Conservation (phyloP, 495 filamentous ascomycete genomes). For the Parmelia sp. region DNA sequence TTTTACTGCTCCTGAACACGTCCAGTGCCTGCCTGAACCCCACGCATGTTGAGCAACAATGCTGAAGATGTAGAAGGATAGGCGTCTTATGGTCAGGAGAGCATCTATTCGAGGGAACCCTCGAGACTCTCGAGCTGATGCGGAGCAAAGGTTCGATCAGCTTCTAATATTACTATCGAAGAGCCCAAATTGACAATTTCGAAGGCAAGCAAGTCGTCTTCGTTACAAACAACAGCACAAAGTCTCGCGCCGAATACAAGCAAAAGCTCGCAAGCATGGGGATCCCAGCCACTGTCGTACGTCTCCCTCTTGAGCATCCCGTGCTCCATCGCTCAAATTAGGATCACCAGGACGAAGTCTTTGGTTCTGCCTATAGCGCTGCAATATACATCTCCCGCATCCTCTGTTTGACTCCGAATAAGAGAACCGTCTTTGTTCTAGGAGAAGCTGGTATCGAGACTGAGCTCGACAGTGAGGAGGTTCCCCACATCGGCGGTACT, state of each 20-base stretch:
- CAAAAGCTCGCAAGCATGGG: slow-evolving; percentile 81
- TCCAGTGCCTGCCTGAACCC: not conserved
- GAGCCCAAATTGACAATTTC: not conserved
- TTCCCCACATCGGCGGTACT: slow-evolving; percentile 82
- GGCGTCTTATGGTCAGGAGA: slow-evolving; percentile 96
- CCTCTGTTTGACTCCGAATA: slow-evolving; percentile 63
- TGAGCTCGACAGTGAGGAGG: slow-evolving; percentile 69
- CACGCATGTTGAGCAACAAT: not conserved
- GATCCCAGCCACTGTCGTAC: slow-evolving; percentile 63
- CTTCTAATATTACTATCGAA: not conserved
- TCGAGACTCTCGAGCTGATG: slow-evolving; percentile 76
- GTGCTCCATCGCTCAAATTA: not conserved
- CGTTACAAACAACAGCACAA: slow-evolving; percentile 98
- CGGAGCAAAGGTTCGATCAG: slow-evolving; percentile 63
- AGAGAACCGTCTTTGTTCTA: slow-evolving; percentile 89
- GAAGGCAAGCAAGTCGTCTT: slow-evolving; percentile 89
- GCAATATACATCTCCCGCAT: slow-evolving; percentile 96
- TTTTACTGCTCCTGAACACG: not conserved
- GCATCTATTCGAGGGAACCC: slow-evolving; percentile 71
- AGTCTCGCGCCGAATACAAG: slow-evolving; percentile 84
- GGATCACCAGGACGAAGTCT: slow-evolving; percentile 73
- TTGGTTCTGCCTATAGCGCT: slow-evolving; percentile 88
- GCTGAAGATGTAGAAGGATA: slow-evolving; percentile 45
- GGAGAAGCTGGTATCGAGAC: slow-evolving; percentile 89
- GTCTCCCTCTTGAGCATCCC: slow-evolving; percentile 19